Percentiles rank a stretch among this genome's conserved stretches.
These are phyloP conservation scores for Xanthoconium separans DNA, from an alignment of 1,284 basidiomycete genomes.

Conservation along the genomic window DNA sequence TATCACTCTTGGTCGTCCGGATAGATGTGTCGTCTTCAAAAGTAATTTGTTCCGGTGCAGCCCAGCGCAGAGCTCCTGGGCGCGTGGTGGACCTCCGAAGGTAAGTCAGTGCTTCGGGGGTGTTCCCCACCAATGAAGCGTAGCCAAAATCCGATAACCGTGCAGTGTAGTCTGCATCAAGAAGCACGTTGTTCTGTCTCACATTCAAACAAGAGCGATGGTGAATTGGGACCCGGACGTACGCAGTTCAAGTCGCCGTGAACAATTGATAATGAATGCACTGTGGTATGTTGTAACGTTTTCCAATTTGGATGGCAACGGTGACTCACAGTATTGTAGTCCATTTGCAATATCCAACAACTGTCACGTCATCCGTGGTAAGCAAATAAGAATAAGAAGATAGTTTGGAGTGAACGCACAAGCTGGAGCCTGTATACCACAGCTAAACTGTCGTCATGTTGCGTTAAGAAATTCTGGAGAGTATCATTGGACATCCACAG, in stretches of 20 bases:
- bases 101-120: conserved; percentile 5
- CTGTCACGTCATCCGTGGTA: background rate
- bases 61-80: conserved; percentile 13
- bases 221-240: too few species aligned
- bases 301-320: fast-evolving
- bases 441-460: background rate
- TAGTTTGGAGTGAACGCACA: background rate
- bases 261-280: conserved; percentile 8
- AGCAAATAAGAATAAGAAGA: background rate
- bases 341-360: conserved; percentile 5
- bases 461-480: conserved; percentile 9
- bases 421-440: conserved; percentile 2
- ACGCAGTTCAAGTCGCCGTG: conserved; percentile 7
- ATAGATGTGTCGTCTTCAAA: background rate
- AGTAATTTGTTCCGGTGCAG: conserved; percentile 4
- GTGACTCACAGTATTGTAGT: conserved; percentile 3
- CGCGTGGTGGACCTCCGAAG: conserved; percentile 9
- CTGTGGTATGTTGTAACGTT: background rate
- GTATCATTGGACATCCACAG: conserved; percentile 20
- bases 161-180: conserved; percentile 8
- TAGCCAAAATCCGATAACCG: conserved; percentile 3
- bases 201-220: too few species aligned
- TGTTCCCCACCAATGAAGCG: conserved; percentile 2
- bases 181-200: conserved; percentile 15
- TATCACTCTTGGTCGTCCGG: conserved; percentile 5